Evolutionary conservation across 495 filamentous ascomycete species (phyloP).

Genomic region (Penicillium daleae): DNA sequence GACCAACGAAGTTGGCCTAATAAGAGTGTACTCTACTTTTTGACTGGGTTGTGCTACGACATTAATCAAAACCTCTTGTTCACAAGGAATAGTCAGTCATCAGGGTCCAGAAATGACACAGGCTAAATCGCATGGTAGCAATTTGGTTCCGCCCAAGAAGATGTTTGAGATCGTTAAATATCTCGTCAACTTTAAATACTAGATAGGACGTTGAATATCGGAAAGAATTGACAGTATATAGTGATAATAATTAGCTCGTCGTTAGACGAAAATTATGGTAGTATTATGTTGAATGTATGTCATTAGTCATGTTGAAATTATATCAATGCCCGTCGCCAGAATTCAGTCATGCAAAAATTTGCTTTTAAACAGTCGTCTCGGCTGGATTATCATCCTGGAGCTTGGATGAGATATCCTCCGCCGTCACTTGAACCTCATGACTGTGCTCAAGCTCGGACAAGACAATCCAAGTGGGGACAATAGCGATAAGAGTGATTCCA

Average conservation of each 20-base stretch:
- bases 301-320: slow-evolving; percentile 11
- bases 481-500: slow-evolving; percentile 35
- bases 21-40: no score
- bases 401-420: slow-evolving; percentile 20
- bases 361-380: background rate
- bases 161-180: no score
- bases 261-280: background rate
- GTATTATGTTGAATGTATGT: slow-evolving; percentile 12
- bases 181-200: background rate
- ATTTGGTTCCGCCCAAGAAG: no score
- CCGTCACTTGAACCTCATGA: slow-evolving; percentile 36
- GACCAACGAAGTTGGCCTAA: background rate
- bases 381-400: background rate
- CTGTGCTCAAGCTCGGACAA: slow-evolving; percentile 39
- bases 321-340: background rate
- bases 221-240: background rate
- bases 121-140: no score
- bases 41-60: no score
- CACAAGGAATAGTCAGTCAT: no score
- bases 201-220: background rate
- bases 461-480: slow-evolving; percentile 42
- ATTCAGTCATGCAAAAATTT: background rate
- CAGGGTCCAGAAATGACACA: no score
- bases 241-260: background rate
- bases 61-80: no score